Evolutionary conservation across 2,329 filamentous ascomycete genomes (phyloP), one percentile per base, ranked within the genome.

Genomic region (Knufia fluminis): DNA sequence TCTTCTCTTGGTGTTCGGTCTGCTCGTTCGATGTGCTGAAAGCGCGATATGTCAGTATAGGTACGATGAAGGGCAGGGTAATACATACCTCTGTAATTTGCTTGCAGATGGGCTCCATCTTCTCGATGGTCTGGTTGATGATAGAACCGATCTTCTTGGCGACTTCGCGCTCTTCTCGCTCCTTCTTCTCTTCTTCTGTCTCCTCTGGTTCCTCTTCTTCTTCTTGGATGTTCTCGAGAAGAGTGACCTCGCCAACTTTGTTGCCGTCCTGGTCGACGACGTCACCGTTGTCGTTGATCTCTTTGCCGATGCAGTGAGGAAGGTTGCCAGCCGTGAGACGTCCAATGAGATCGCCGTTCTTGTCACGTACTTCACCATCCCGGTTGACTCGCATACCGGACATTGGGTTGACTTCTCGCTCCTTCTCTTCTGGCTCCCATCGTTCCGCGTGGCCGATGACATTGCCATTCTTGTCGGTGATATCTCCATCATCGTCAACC

Each of bases 1-100:
- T 95, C 88, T 3, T 94, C 86, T 67, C 87, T 85, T 38, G 85
- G 83, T 23, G 84, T 86, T 56, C 80, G 79, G 66, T 95, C 86
- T 23, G 86, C 87, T 49, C 75, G 75, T 59, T 94, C 86, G 60
- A 94, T 85, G 69, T 83, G 77, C 79, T 86, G 56, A 39, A 52
- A 26, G 39, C 14, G 38, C 14, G 20, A 8, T 26, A 19, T 56
- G 56, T 65, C 58, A 58, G 55, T 51, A 51, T 64, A 9, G 55
- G 47, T 54, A 42, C 53, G 45, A 47, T 42, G 20, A 22, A 14
- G 4, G 22, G 3, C n/a, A 17, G 32, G 7, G 17, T 10, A 2
- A 24, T 19, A 64, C 75, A 66, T 75, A 84, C 82, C 55, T 89
- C 83, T 3, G 80, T 85, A 66, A 95, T 95, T 72, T 88, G 78